A percentile compares a stretch with the other conserved stretches of the same genome.
Evolutionary conservation across 2,329 filamentous ascomycete species (phyloP).

Genomic region (Nothophoma quercina): DNA sequence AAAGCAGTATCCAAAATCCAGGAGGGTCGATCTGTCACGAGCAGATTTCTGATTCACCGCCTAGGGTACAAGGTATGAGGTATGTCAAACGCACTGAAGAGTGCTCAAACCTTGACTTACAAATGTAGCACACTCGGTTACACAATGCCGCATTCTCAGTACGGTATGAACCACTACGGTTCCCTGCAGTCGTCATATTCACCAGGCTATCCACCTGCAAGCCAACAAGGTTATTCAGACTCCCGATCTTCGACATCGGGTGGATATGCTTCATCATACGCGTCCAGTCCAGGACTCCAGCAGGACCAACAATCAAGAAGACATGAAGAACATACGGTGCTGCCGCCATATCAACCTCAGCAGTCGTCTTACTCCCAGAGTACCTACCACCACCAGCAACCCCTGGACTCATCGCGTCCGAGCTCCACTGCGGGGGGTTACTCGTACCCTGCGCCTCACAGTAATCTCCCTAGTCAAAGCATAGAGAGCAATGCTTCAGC

Average conservation of each 20-base stretch:
- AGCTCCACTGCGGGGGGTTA: constrained; percentile 41
- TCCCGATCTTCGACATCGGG: constrained; percentile 36
- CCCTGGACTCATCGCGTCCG: constrained; percentile 38
- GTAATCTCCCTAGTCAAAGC: constrained; percentile 37
- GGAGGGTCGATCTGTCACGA: constrained; percentile 30
- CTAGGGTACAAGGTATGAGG: constrained; percentile 50
- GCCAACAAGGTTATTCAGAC: constrained; percentile 41
- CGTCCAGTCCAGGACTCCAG: constrained; percentile 35
- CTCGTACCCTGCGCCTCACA: constrained; percentile 43
- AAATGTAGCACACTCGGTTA: constrained; percentile 47
- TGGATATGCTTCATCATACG: constrained; percentile 39
- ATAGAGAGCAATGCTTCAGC: constrained; percentile 39
- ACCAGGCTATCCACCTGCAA: constrained; percentile 42
- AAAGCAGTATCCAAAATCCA: constrained; percentile 31
- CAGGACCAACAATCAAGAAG: constrained; percentile 37
- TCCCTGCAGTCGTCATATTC: constrained; percentile 42
- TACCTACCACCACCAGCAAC: constrained; percentile 46
- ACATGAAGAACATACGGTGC: constrained; percentile 36
- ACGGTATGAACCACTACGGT: constrained; percentile 48
- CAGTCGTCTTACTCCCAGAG: constrained; percentile 38
- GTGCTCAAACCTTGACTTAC: constrained; percentile 21
- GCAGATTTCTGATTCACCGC: constrained; percentile 29
- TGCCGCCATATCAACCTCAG: constrained; percentile 43
- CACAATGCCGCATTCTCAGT: constrained; percentile 52
- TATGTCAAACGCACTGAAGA: constrained; percentile 22